phyloP scores from a whole-genome alignment of 495 filamentous ascomycete species.

The Xylona heveae region DNA sequence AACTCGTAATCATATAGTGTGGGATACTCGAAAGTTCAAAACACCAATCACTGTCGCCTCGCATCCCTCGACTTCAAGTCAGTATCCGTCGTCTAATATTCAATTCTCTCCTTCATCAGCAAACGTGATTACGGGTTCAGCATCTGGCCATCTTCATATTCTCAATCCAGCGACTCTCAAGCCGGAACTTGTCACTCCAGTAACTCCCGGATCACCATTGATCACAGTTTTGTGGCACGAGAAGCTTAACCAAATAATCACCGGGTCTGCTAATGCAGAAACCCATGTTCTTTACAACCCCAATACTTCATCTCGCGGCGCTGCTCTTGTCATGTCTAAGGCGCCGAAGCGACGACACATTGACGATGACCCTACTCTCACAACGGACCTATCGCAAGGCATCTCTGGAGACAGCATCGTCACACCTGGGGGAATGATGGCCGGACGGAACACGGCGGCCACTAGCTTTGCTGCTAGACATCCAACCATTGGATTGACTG shows the following conservation, averaged over 20 bases:
- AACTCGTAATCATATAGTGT: slow-evolving; percentile 33
- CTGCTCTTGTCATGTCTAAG: slow-evolving; percentile 74
- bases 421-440: slow-evolving; percentile 33
- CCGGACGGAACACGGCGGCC: slow-evolving; percentile 23
- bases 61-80: slow-evolving; percentile 60
- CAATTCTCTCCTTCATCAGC: slow-evolving; percentile 65
- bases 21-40: slow-evolving; percentile 96
- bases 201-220: slow-evolving; percentile 63
- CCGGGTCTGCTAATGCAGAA: slow-evolving; percentile 75
- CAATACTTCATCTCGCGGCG: slow-evolving; percentile 54
- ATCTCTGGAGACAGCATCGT: slow-evolving; percentile 69
- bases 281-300: slow-evolving; percentile 85
- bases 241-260: slow-evolving; percentile 89
- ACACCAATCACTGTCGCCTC: slow-evolving; percentile 57
- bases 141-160: slow-evolving; percentile 72
- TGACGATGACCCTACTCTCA: slow-evolving; percentile 73
- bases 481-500: slow-evolving; percentile 50
- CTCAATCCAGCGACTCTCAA: slow-evolving; percentile 76
- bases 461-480: slow-evolving; percentile 40
- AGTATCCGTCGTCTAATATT: slow-evolving; percentile 71
- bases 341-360: slow-evolving; percentile 88
- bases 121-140: slow-evolving; percentile 74
- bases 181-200: slow-evolving; percentile 62
- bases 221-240: slow-evolving; percentile 80
- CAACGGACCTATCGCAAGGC: slow-evolving; percentile 57